These are phyloP conservation scores for Thamnidium elegans DNA, from an alignment of 192 early-diverging fungal genomes.

Conservation along the genomic window DNA sequence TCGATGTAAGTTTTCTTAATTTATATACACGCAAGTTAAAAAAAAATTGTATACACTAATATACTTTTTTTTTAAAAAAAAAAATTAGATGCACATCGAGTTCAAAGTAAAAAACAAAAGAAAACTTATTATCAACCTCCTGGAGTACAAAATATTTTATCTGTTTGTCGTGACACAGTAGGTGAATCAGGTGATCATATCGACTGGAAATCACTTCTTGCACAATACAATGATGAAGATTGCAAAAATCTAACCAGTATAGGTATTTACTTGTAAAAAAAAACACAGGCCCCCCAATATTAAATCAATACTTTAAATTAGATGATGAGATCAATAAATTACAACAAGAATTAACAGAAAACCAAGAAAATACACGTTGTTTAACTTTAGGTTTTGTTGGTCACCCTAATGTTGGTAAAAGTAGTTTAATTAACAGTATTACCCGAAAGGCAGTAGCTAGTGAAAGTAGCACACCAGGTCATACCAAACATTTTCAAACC, in stretches of 20 bases:
- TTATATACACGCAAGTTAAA: neutral
- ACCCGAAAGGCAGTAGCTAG: constrained; percentile 84
- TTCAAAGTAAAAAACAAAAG: constrained; percentile 49
- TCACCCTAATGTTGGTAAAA: constrained; percentile 92
- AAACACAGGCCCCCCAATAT: neutral
- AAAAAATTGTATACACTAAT: neutral
- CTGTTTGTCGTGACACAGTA: constrained; percentile 67
- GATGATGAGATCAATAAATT: constrained; percentile 31
- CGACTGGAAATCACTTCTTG: constrained; percentile 68
- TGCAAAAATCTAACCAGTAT: constrained; percentile 33
- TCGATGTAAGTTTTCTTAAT: constrained; percentile 37
- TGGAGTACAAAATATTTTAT: constrained; percentile 67
- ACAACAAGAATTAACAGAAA: constrained; percentile 25
- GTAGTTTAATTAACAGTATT: constrained; percentile 88
- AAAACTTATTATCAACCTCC: constrained; percentile 59
- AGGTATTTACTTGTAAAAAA: constrained; percentile 26
- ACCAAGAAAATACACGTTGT: constrained; percentile 41
- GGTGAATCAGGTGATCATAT: constrained; percentile 56
- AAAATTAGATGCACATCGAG: constrained; percentile 44
- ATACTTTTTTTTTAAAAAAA: neutral
- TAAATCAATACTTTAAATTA: neutral
- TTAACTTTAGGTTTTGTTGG: constrained; percentile 78
- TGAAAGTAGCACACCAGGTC: constrained; percentile 84
- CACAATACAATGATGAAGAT: constrained; percentile 40
- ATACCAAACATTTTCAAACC: constrained; percentile 98